Percentiles rank a stretch among this genome's conserved stretches.
phyloP scores from a whole-genome alignment of 345 rosid genomes.

The Brassica carinata region DNA sequence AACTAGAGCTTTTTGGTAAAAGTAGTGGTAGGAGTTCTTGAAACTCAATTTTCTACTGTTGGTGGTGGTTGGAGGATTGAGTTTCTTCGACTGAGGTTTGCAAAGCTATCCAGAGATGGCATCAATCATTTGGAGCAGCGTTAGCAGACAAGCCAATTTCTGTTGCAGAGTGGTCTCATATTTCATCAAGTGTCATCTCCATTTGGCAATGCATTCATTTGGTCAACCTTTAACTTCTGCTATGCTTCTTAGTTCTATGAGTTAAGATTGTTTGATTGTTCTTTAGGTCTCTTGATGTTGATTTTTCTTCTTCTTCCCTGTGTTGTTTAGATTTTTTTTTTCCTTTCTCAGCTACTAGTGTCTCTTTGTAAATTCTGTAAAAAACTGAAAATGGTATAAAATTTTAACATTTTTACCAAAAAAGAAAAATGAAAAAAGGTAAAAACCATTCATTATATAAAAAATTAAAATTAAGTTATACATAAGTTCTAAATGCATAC shows the following conservation, averaged over 20 bases:
- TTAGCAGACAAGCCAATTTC: neutral
- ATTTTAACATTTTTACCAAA: no score
- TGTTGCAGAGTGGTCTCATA: neutral
- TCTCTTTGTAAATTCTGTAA: no score
- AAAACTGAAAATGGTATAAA: no score
- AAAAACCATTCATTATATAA: neutral
- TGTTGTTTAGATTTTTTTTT: neutral
- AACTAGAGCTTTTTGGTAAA: neutral
- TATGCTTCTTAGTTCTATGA: neutral
- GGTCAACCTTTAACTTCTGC: neutral
- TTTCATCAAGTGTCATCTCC: neutral
- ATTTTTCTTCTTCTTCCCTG: neutral
- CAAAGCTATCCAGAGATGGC: neutral
- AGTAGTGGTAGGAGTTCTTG: neutral
- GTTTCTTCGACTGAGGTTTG: neutral
- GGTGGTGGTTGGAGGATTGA: neutral
- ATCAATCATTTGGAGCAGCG: neutral
- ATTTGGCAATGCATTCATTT: neutral
- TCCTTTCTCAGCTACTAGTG: no score
- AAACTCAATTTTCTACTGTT: neutral
- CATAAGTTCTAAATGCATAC: neutral
- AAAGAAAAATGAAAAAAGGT: neutral
- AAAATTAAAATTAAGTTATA: neutral
- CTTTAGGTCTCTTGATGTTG: neutral
- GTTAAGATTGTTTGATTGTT: neutral